A percentile compares a stretch with the other conserved stretches of the same genome.
Conservation (phyloP, 441 rosid species). For the Gossypium gossypioides region DNA sequence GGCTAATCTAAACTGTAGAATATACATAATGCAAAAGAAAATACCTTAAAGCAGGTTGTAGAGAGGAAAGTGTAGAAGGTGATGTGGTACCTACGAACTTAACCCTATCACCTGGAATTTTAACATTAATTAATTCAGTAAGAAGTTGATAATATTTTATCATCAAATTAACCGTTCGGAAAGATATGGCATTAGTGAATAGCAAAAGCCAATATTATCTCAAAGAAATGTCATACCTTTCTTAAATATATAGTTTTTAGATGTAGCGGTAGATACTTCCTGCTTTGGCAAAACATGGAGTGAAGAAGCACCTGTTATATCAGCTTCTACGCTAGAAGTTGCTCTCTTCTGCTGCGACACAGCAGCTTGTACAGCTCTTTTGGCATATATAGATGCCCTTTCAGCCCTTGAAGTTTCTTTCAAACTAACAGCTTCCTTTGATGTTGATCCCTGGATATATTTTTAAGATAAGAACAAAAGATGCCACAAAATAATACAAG, state of each 20-base stretch:
- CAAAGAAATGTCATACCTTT: constrained; percentile 41
- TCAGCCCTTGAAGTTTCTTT: constrained; percentile 70
- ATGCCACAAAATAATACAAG: background rate
- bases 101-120: constrained; percentile 81
- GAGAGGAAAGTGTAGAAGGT: constrained; percentile 42
- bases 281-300: constrained; percentile 70
- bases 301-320: constrained; percentile 77
- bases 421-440: constrained; percentile 56
- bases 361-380: constrained; percentile 58
- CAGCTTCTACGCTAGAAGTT: constrained; percentile 90
- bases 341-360: constrained; percentile 65
- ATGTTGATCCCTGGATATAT: constrained; percentile 51
- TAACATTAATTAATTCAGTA: constrained; percentile 13
- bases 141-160: constrained; percentile 7
- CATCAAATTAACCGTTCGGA: background rate
- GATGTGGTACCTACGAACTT: constrained; percentile 42
- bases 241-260: constrained; percentile 71
- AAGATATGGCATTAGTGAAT: background rate
- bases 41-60: constrained; percentile 47
- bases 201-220: background rate
- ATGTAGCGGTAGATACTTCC: constrained; percentile 86
- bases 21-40: background rate
- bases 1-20: background rate
- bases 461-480: constrained; percentile 6
- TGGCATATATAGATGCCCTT: constrained; percentile 55